A percentile compares a stretch with the other conserved stretches of the same genome.
Conservation (phyloP, 805 yeast genomes). For the Lachancea sp. region DNA sequence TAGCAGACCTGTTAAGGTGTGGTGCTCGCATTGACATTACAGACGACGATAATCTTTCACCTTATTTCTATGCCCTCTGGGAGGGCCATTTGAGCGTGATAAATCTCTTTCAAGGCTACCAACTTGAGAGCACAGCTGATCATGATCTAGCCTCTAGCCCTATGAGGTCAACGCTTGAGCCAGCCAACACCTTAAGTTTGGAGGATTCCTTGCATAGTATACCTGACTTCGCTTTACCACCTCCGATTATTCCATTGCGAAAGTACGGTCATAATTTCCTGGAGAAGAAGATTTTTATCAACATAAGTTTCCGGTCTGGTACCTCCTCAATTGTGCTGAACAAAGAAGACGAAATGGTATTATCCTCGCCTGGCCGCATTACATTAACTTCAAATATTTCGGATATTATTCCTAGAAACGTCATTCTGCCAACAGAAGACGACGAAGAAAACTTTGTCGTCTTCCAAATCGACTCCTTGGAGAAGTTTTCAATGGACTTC, state of each 20-base stretch:
- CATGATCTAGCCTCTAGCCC: neutral
- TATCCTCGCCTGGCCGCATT: conserved; percentile 67
- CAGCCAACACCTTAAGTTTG: conserved; percentile 8
- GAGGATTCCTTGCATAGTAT: conserved; percentile 48
- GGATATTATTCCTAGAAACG: conserved; percentile 83
- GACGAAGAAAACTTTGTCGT: conserved; percentile 58
- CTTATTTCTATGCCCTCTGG: conserved; percentile 85
- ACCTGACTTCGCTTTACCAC: conserved; percentile 89
- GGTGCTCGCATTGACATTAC: conserved; percentile 64
- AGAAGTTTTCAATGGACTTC: conserved; percentile 71
- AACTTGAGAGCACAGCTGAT: conserved; percentile 6
- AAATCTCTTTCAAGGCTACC: conserved; percentile 50
- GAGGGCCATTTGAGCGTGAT: conserved; percentile 87
- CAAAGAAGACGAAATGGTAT: conserved; percentile 37
- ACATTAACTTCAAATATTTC: conserved; percentile 70
- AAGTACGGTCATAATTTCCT: conserved; percentile 94
- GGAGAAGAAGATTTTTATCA: conserved; percentile 82
- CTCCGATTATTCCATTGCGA: conserved; percentile 89
- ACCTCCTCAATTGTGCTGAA: conserved; percentile 41
- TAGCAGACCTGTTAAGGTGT: conserved; percentile 58
- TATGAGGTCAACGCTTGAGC: conserved; percentile 1
- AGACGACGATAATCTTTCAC: conserved; percentile 77
- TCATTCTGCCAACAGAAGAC: conserved; percentile 63
- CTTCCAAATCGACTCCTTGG: conserved; percentile 76
- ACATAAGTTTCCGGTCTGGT: conserved; percentile 55